Evolutionary conservation across 1,139 yeast species (phyloP).

Genomic region (Debaryomyces singareniensis): DNA sequence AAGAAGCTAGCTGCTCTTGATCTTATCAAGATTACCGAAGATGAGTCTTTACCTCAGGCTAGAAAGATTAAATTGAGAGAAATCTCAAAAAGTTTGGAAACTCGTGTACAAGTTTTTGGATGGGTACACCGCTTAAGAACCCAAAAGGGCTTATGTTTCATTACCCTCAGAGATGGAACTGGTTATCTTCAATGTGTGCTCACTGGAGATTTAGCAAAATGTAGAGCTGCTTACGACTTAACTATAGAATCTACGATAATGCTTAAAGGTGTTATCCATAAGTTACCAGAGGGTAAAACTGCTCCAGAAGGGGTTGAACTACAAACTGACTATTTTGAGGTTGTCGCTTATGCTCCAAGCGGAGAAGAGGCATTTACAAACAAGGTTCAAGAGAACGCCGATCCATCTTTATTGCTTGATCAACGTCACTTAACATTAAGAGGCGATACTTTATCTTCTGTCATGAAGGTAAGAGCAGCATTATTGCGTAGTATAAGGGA

Average conservation of each 20-base stretch:
- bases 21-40: conserved; percentile 64
- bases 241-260: conserved; percentile 83
- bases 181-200: conserved; percentile 87
- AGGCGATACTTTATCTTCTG: conserved; percentile 92
- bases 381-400: conserved; percentile 89
- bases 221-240: conserved; percentile 75
- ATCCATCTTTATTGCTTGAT: conserved; percentile 85
- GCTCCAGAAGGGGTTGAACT: conserved; percentile 99
- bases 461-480: conserved; percentile 90
- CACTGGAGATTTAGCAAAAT: conserved; percentile 87
- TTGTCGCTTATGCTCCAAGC: conserved; percentile 89
- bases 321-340: conserved; percentile 79
- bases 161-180: conserved; percentile 92
- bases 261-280: conserved; percentile 72
- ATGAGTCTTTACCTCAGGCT: conserved; percentile 65
- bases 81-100: conserved; percentile 45
- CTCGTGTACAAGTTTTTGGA: conserved; percentile 76
- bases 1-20: conserved; percentile 73
- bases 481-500: conserved; percentile 69
- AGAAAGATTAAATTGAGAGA: conserved; percentile 57
- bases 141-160: conserved; percentile 87
- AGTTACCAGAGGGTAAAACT: conserved; percentile 90
- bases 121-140: conserved; percentile 95
- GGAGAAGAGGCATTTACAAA: conserved; percentile 95
- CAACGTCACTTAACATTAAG: conserved; percentile 92